Evolutionary conservation across 2,329 filamentous ascomycete genomes (phyloP), one percentile per base, ranked within the genome.

Genomic region (Hypoxylon sp.): DNA sequence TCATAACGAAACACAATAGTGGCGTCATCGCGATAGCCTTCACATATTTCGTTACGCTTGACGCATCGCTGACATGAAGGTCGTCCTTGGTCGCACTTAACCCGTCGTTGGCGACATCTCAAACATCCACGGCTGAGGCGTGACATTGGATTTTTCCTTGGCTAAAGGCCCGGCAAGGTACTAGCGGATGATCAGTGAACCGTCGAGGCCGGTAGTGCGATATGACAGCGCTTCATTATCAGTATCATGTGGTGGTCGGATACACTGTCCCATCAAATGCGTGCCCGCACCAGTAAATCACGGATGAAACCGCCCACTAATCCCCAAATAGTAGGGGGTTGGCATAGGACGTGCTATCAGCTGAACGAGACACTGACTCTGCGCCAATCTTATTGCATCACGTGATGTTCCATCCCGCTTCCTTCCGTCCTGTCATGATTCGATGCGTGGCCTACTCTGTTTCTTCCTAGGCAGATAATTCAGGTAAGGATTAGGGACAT

Each of bases 1-100:
- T 82, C 79, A 54, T 81, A 67, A 2, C 79, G 76, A 59, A 82
- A 82, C 30, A 81, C 73, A 17, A 82, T 71, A n/a, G 77, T 76
- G 6, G 72, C 64, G 30, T 82, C 78, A 20, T 82, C 81, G 31
- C 79, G 74, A 66, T 82, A 82, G 10, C 79, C 80, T 30, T 79
- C 76, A 58, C 81, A 82, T 7, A 78, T 55, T 60, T 82, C 81
- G 35, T 77, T 75, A 46, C 80, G 81, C 14, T 76, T 73, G 46
- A 81, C 67, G 49, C 81, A 82, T 35, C 80, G 79, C 33, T 77
- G 75, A 37, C 81, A 82, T 2, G 75, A 74, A 6, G 80, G 81
- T 1, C 75, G 76, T 1, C 74, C 73, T 37, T 79, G 70, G 54
- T 82, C 81, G 49, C 80, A 82, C 46, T 72, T 68, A 27, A 74